A percentile compares a stretch with the other conserved stretches of the same genome.
These are phyloP conservation scores for Mortierella sp. DNA, from an alignment of 371 early-diverging fungal genomes.

Conservation along the genomic window DNA sequence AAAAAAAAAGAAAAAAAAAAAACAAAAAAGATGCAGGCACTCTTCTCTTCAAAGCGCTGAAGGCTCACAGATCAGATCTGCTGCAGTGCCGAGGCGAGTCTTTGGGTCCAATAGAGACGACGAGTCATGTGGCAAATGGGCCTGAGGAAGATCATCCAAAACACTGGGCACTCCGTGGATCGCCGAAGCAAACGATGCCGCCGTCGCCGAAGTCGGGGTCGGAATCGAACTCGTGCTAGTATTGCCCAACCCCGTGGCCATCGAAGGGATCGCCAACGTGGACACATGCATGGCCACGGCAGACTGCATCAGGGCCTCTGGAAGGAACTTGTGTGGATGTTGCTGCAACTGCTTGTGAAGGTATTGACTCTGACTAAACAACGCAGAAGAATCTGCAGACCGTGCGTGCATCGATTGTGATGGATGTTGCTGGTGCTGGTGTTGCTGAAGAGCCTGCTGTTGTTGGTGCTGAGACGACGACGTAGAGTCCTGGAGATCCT, in stretches of 20 bases:
- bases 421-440: constrained; percentile 34
- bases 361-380: neutral
- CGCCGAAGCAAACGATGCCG: neutral
- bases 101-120: constrained; percentile 13
- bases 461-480: neutral
- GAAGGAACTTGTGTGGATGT: neutral
- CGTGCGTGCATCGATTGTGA: constrained; percentile 14
- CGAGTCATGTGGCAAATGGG: too few relatives aligned
- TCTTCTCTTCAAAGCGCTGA: constrained; percentile 15
- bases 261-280: constrained; percentile 29
- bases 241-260: constrained; percentile 11
- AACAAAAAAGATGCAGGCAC: neutral
- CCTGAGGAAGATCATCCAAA: constrained; percentile 17
- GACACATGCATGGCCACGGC: neutral
- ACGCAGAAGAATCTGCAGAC: neutral
- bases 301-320: neutral
- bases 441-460: constrained; percentile 6
- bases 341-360: neutral
- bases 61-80: constrained; percentile 15
- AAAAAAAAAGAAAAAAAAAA: constrained; percentile 1
- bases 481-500: constrained; percentile 5
- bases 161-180: constrained; percentile 17
- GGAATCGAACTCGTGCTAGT: constrained; percentile 10
- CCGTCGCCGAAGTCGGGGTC: constrained; percentile 25
- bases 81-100: constrained; percentile 16